phyloP scores from a whole-genome alignment of 108 stramenopile species.

The Schizochytrium sp. region DNA sequence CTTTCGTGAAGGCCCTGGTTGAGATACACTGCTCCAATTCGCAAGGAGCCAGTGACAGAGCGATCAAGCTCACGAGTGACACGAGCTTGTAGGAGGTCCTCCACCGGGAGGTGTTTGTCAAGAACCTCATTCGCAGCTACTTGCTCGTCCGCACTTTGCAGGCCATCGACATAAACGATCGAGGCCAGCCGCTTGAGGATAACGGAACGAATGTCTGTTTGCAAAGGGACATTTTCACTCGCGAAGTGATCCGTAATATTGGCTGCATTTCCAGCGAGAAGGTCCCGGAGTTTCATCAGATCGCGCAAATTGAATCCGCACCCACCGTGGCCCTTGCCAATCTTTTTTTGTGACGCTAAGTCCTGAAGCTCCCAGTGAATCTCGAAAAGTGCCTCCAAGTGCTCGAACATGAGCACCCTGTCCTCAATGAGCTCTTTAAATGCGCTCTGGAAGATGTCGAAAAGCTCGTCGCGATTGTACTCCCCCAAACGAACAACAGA shows the following conservation, averaged over 20 bases:
- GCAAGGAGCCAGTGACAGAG: background rate
- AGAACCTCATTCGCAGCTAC: background rate
- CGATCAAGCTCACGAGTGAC: background rate
- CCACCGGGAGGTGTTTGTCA: background rate
- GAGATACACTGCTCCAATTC: constrained; percentile 18
- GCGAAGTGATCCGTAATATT: background rate
- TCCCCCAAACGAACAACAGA: background rate
- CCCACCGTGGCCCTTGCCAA: background rate
- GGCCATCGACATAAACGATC: constrained; percentile 7
- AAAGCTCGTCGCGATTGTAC: background rate
- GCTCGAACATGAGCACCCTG: background rate
- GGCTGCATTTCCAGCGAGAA: background rate
- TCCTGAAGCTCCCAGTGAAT: background rate
- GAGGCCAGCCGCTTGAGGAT: constrained; percentile 3
- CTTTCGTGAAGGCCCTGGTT: background rate
- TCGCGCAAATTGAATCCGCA: constrained; percentile 21
- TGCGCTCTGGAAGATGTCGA: background rate
- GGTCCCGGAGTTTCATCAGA: constrained; percentile 21
- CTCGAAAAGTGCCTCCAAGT: background rate
- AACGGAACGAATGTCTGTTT: background rate
- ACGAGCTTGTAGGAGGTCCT: background rate
- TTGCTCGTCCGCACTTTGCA: constrained; percentile 13
- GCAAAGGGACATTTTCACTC: background rate
- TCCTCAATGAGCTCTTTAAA: background rate
- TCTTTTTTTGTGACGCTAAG: background rate